These are phyloP conservation scores for Apiotrichum sp. DNA, from an alignment of 1,284 basidiomycete species.

Conservation along the genomic window DNA sequence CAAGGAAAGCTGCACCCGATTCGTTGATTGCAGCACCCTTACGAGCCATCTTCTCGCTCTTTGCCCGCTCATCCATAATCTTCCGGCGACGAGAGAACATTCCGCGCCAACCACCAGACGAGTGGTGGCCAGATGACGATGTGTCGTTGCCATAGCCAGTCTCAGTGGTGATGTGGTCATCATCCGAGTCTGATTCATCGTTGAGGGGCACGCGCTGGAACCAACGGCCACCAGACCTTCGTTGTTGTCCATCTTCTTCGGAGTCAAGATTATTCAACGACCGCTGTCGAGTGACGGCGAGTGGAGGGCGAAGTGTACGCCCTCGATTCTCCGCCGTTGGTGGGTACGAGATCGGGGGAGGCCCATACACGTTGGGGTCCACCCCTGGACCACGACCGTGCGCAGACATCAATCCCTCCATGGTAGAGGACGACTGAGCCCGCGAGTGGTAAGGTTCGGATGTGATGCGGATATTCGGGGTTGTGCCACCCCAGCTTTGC, in stretches of 20 bases:
- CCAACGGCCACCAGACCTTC: constrained; percentile 2
- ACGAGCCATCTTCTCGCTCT: constrained; percentile 40
- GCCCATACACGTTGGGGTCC: background rate
- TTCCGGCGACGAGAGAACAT: constrained; percentile 18
- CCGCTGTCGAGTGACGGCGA: constrained; percentile 33
- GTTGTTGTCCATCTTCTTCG: constrained; percentile 16
- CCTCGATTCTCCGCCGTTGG: constrained; percentile 19
- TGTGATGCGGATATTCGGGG: constrained; percentile 24
- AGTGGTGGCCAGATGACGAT: background rate
- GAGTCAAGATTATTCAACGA: constrained; percentile 34
- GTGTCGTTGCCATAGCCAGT: constrained; percentile 17
- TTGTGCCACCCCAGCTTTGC: constrained; percentile 1
- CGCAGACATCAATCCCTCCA: constrained; percentile 19
- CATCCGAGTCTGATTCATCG: constrained; percentile 4
- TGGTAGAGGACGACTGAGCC: constrained; percentile 26
- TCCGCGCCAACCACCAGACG: constrained; percentile 7
- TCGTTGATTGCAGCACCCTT: constrained; percentile 38
- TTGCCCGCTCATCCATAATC: constrained; percentile 19
- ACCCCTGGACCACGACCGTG: background rate
- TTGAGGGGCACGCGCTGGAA: constrained; percentile 4
- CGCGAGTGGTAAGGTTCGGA: constrained; percentile 19
- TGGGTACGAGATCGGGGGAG: constrained; percentile 1
- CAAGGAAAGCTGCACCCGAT: constrained; percentile 36
- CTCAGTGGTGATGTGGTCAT: constrained; percentile 22
- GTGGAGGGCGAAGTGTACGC: constrained; percentile 23